Evolutionary conservation across 1,284 basidiomycete genomes (phyloP).

Genomic region (Sanghuangporus baumii): DNA sequence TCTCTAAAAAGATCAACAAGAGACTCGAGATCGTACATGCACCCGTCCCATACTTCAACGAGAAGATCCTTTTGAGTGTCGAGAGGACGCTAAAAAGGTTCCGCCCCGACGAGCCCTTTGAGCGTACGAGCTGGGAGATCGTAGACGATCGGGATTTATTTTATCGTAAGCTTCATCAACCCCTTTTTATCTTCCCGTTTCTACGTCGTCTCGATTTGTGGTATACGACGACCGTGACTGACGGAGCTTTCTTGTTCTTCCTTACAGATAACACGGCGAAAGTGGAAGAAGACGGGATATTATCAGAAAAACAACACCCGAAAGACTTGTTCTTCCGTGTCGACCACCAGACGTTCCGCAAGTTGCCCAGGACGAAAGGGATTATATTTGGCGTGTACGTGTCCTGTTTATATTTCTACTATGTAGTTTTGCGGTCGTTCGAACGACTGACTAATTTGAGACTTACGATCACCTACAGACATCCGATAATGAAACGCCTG

Average conservation of each 20-base stretch:
- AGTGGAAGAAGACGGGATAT: slow-evolving; percentile 14
- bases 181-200: not conserved
- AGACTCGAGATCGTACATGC: slow-evolving; percentile 30
- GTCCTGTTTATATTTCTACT: not conserved
- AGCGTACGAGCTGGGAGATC: slow-evolving; percentile 38
- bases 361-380: slow-evolving; percentile 32
- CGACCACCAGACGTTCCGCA: slow-evolving; percentile 38
- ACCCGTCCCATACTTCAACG: slow-evolving; percentile 36
- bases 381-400: slow-evolving; percentile 37
- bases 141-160: slow-evolving; percentile 34
- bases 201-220: not conserved
- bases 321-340: slow-evolving; percentile 32
- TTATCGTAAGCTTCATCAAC: slow-evolving; percentile 20
- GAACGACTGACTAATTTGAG: not conserved
- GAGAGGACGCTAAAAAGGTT: slow-evolving; percentile 37
- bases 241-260: not conserved
- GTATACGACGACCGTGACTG: not conserved
- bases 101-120: slow-evolving; percentile 33
- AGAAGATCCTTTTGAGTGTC: slow-evolving; percentile 35
- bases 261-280: slow-evolving; percentile 29
- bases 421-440: not conserved
- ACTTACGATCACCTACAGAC: slow-evolving; percentile 20
- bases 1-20: slow-evolving; percentile 34
- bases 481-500: slow-evolving; percentile 33
- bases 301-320: slow-evolving; percentile 26